Percentiles rank a stretch among this genome's conserved stretches.
phyloP scores from a whole-genome alignment of 768 basidiomycete genomes.

The Pleurotus giganteus region DNA sequence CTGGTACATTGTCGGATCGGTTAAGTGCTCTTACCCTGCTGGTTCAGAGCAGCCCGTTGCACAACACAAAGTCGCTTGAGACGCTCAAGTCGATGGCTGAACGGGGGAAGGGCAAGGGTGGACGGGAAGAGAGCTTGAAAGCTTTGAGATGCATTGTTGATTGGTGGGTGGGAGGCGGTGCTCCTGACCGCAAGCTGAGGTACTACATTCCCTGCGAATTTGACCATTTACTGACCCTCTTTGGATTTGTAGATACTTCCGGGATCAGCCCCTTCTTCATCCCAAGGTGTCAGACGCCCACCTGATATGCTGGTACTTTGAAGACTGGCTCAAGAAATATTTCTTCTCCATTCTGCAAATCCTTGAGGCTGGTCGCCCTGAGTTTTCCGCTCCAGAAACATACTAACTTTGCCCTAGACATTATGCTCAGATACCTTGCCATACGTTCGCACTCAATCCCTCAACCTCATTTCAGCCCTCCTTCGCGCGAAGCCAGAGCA shows the following conservation, averaged over 20 bases:
- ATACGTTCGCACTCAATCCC: conserved; percentile 84
- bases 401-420: conserved; percentile 38
- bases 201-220: conserved; percentile 33
- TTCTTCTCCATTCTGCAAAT: conserved; percentile 91
- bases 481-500: conserved; percentile 93
- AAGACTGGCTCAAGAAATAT: conserved; percentile 97
- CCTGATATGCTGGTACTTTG: conserved; percentile 85
- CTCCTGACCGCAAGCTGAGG: conserved; percentile 83
- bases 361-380: conserved; percentile 62
- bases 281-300: conserved; percentile 66
- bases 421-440: conserved; percentile 82
- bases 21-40: conserved; percentile 88
- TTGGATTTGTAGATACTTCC: conserved; percentile 68
- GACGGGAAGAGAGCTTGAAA: conserved; percentile 90
- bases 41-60: conserved; percentile 84
- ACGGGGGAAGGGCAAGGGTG: conserved; percentile 76
- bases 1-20: conserved; percentile 89
- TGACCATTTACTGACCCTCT: neutral
- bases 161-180: conserved; percentile 98
- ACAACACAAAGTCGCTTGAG: conserved; percentile 81
- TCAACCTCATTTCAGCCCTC: conserved; percentile 75
- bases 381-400: neutral
- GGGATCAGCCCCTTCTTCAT: conserved; percentile 78
- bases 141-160: conserved; percentile 90
- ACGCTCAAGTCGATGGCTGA: conserved; percentile 74